Percentiles rank a stretch among this genome's conserved stretches.
Conservation (phyloP, 1,284 basidiomycete species). For the Cutaneotrichosporon daszewskae region DNA sequence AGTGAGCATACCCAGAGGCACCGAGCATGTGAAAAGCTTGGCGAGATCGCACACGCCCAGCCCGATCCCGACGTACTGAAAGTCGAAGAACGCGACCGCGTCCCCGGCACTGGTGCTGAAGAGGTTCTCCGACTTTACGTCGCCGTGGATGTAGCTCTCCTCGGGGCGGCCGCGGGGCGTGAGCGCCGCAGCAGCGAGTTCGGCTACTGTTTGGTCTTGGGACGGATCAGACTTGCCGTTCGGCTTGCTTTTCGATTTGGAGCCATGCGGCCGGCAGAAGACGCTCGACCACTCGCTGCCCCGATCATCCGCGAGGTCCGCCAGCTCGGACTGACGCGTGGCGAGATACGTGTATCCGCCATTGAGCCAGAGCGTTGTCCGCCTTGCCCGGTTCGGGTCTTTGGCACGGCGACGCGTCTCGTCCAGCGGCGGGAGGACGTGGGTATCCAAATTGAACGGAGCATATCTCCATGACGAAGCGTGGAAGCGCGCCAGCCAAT, state of each 20-base stretch:
- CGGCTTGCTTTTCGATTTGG: not conserved
- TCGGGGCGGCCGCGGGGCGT: slow-evolving; percentile 1
- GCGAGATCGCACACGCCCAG: slow-evolving; percentile 19
- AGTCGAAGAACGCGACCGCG: slow-evolving; percentile 15
- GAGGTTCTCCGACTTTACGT: slow-evolving; percentile 20
- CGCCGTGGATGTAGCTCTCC: slow-evolving; percentile 16
- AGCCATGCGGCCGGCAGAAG: not conserved
- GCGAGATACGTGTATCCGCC: slow-evolving; percentile 20
- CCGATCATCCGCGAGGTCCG: not conserved
- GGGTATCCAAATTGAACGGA: not conserved
- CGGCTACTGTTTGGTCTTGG: no score
- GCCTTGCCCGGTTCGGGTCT: not conserved
- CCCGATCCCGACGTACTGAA: slow-evolving; percentile 18
- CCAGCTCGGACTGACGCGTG: slow-evolving; percentile 12
- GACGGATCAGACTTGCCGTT: no score
- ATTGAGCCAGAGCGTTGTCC: slow-evolving; percentile 13
- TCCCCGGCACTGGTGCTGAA: slow-evolving; percentile 4
- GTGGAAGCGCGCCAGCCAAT: slow-evolving; percentile 12
- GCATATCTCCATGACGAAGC: not conserved
- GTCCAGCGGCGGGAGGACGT: slow-evolving; percentile 5
- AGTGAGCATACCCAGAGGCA: slow-evolving; percentile 9
- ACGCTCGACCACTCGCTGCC: slow-evolving; percentile 8
- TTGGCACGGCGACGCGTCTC: not conserved
- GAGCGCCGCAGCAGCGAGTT: slow-evolving; percentile 5
- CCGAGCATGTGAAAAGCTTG: slow-evolving; percentile 17